Evolutionary conservation across 352 stramenopile species (phyloP).

Genomic region (Phytopythium vexans): DNA sequence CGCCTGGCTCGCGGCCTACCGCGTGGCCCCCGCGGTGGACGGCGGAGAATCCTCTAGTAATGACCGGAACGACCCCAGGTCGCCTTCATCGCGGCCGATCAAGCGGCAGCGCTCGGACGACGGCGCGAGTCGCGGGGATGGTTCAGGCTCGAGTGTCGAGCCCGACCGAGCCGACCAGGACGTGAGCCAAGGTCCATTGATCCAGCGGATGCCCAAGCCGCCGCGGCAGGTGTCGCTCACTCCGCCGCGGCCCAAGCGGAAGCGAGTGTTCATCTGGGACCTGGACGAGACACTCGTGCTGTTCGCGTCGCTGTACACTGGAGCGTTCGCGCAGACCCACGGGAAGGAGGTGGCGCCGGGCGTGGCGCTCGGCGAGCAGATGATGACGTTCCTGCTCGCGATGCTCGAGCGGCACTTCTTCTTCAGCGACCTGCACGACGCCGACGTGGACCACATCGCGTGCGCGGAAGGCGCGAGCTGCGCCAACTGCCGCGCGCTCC

Average conservation of each 20-base stretch:
- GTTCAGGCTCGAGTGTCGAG: background rate
- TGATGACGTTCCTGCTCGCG: slow-evolving; percentile 82
- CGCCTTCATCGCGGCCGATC: slow-evolving; percentile 20
- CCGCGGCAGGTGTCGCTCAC: background rate
- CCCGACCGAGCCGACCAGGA: background rate
- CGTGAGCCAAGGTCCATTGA: background rate
- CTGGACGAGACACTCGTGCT: slow-evolving; percentile 81
- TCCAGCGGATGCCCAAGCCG: background rate
- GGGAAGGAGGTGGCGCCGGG: slow-evolving; percentile 56
- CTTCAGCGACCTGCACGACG: slow-evolving; percentile 74
- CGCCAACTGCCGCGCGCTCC: slow-evolving; percentile 3
- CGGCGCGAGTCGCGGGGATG: background rate
- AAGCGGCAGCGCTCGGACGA: slow-evolving; percentile 33
- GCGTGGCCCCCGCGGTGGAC: background rate
- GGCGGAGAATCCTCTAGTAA: slow-evolving; percentile 1
- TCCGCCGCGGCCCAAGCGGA: slow-evolving; percentile 2
- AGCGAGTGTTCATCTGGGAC: slow-evolving; percentile 79
- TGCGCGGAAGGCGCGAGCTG: slow-evolving; percentile 10
- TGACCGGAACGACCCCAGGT: slow-evolving; percentile 13
- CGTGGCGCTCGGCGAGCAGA: slow-evolving; percentile 70
- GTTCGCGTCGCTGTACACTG: slow-evolving; percentile 78
- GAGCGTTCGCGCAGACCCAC: slow-evolving; percentile 58
- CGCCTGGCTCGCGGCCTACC: slow-evolving; percentile 5
- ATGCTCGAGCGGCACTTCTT: slow-evolving; percentile 85
- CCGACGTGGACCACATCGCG: slow-evolving; percentile 67